Evolutionary conservation across 371 early-diverging fungal genomes (phyloP), one percentile per base, ranked within the genome.

Genomic region (Coemansia sp.): DNA sequence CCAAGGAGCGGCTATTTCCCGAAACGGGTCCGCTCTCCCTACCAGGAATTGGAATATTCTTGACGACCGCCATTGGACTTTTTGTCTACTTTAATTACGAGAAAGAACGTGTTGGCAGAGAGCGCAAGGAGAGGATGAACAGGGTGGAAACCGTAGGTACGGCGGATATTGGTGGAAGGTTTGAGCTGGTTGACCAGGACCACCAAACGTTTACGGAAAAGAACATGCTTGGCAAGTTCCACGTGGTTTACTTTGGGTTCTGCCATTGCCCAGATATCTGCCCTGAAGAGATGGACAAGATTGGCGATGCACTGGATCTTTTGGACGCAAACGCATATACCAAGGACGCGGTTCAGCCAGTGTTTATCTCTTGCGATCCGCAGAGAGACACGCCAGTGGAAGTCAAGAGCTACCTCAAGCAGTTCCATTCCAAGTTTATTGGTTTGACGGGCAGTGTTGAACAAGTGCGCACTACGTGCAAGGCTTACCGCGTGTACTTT

Each of bases 231-330:
- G 98, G 95, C 26, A 89, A 86, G 51, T 96, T 87, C 72, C 83
- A 87, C 72, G 82, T 98, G 69, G 82, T 98, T 14, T 98, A 98
- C 82, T 98, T 98, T 86, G 99, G 99, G 10, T 98, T 97, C 81
- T 97, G 97, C 24, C 86, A 96, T 83, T 98, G 99, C 76, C 99
- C 99, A 0, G 99, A 98, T 83, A 93, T 98, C 61, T 98, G 99
- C 64, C 99, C 99, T 21, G 98, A 97, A 66, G 99, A 98, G 79
- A 82, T 98, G 58, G 98, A 98, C 73, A 97, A 95, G 83, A 95
- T 98, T 89, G 90, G 92, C 5, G 87, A 90, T 61, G 91, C 94
- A 13, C 85, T 95, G n/a, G 90, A 95, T 34, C 79, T 73, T 4
- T 71, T 94, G 55, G 88, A 91, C 86, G 86, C 79, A 83, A 84